Evolutionary conservation across 495 filamentous ascomycete genomes (phyloP).

Genomic region (Penicillium bovifimosum): DNA sequence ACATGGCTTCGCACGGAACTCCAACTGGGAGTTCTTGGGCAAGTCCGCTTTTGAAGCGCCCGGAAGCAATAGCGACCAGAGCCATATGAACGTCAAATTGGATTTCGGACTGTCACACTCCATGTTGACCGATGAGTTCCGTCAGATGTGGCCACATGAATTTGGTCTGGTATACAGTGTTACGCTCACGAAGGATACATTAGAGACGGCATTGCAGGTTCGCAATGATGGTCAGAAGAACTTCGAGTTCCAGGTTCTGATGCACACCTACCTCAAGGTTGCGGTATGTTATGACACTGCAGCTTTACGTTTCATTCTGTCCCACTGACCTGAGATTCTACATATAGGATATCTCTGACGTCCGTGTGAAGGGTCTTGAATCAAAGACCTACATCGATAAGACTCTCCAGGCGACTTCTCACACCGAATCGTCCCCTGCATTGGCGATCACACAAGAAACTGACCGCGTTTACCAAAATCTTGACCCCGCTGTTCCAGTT

Average conservation of each 20-base stretch:
- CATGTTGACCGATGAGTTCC: conserved; percentile 59
- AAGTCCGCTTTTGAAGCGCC: conserved; percentile 64
- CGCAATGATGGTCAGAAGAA: conserved; percentile 70
- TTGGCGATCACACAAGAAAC: conserved; percentile 66
- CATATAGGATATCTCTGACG: conserved; percentile 64
- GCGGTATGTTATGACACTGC: conserved; percentile 49
- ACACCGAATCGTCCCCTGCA: conserved; percentile 49
- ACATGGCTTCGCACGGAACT: conserved; percentile 92
- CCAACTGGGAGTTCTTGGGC: conserved; percentile 59
- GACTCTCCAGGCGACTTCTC: conserved; percentile 52
- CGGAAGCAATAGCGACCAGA: conserved; percentile 33
- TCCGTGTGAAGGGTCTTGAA: conserved; percentile 67
- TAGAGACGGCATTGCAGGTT: conserved; percentile 80
- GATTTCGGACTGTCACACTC: conserved; percentile 84
- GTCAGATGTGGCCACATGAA: conserved; percentile 67
- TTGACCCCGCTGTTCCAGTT: conserved; percentile 53
- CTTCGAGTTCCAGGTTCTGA: conserved; percentile 84
- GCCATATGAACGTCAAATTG: conserved; percentile 70
- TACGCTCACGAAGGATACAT: conserved; percentile 63
- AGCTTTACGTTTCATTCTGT: not conserved
- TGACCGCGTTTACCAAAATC: conserved; percentile 71
- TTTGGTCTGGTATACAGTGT: conserved; percentile 93
- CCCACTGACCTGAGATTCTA: not conserved
- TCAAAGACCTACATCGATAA: conserved; percentile 76
- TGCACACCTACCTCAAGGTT: conserved; percentile 86